phyloP scores from a whole-genome alignment of 148 eudicot species.

The Agrostemma githago region DNA sequence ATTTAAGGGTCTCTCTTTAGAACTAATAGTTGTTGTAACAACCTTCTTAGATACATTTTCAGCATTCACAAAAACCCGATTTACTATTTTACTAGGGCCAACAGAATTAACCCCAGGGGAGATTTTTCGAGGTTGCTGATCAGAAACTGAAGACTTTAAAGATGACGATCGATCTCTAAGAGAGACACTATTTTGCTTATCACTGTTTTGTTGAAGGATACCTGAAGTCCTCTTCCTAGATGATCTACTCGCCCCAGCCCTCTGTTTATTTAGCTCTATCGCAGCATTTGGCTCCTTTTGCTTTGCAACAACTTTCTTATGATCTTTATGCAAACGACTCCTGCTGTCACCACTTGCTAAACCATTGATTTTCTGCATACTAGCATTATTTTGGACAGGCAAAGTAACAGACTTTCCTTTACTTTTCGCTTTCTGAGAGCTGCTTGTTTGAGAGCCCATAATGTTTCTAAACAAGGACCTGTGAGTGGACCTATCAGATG shows the following conservation, averaged over 20 bases:
- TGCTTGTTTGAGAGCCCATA: constrained; percentile 34
- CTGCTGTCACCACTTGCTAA: constrained; percentile 32
- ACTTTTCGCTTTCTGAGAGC: constrained; percentile 38
- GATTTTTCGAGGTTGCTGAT: constrained; percentile 43
- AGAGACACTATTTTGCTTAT: constrained; percentile 66
- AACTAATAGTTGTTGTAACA: constrained; percentile 28
- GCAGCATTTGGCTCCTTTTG: constrained; percentile 35
- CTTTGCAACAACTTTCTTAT: constrained; percentile 36
- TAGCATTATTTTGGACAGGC: constrained; percentile 44
- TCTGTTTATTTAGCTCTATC: constrained; percentile 38
- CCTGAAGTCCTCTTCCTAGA: constrained; percentile 41
- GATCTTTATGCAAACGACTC: constrained; percentile 42
- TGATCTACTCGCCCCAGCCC: constrained; percentile 38
- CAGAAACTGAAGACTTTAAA: constrained; percentile 38
- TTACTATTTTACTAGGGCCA: constrained; percentile 48
- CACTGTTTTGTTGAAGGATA: constrained; percentile 63
- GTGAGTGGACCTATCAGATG: constrained; percentile 36
- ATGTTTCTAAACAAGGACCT: constrained; percentile 38
- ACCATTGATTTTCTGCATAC: constrained; percentile 43
- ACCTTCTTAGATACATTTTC: constrained; percentile 41
- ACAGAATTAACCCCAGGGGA: constrained; percentile 30
- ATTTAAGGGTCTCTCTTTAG: constrained; percentile 37
- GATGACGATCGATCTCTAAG: constrained; percentile 34
- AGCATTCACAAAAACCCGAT: constrained; percentile 45
- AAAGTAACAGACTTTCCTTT: constrained; percentile 52